Percentiles rank a stretch among this genome's conserved stretches.
Evolutionary conservation across 441 rosid species (phyloP).

Genomic region (Erodium moschatum): DNA sequence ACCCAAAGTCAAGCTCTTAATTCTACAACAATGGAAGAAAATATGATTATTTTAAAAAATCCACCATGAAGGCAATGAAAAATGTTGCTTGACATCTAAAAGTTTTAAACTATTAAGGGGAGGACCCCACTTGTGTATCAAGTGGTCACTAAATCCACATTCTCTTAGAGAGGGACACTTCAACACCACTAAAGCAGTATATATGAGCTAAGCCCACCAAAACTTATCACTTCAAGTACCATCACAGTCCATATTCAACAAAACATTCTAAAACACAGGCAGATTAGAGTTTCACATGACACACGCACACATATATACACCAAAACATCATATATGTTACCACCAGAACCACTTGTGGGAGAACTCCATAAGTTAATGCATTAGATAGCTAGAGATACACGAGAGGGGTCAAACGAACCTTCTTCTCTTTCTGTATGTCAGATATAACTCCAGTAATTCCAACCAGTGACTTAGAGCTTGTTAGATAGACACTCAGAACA

Average conservation of each 20-base stretch:
- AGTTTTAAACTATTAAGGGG: no score
- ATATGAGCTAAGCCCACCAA: neutral
- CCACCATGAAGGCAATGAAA: neutral
- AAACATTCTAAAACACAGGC: neutral
- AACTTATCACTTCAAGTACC: neutral
- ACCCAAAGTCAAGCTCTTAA: constrained; percentile 18
- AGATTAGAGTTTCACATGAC: neutral
- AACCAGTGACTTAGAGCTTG: constrained; percentile 79
- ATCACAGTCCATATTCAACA: neutral
- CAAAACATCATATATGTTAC: neutral
- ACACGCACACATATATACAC: neutral
- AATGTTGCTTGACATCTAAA: neutral
- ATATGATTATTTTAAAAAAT: neutral
- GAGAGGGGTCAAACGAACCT: constrained; percentile 35
- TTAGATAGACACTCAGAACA: constrained; percentile 77
- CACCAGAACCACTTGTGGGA: neutral
- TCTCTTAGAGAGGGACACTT: neutral
- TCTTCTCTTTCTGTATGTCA: constrained; percentile 89
- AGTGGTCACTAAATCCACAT: no score
- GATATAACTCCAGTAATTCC: constrained; percentile 78
- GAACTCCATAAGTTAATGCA: neutral
- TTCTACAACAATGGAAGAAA: constrained; percentile 8
- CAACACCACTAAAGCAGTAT: no score
- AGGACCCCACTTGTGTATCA: no score
- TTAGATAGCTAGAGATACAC: neutral